phyloP scores from a whole-genome alignment of 306 rosid species.

The Inga leiocalycina region DNA sequence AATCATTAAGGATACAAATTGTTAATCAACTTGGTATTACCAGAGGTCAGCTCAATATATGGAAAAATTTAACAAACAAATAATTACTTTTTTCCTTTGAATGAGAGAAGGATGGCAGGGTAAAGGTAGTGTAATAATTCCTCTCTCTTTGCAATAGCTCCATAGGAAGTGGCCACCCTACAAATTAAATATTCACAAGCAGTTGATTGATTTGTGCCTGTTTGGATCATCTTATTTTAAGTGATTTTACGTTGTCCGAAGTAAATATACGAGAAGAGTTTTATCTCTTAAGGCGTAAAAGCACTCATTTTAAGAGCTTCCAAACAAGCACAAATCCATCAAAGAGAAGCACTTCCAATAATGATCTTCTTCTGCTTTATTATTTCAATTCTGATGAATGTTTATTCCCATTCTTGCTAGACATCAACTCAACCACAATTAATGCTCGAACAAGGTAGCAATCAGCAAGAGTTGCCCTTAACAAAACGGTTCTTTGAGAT shows the following conservation, averaged over 20 bases:
- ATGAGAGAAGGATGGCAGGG: neutral
- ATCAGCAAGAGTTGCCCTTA: neutral
- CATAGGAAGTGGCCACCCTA: neutral
- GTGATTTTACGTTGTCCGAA: too few relatives aligned
- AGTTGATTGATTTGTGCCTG: neutral
- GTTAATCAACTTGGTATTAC: slow-evolving; percentile 13
- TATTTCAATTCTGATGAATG: neutral
- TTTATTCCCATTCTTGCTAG: neutral
- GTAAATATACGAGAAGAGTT: too few relatives aligned
- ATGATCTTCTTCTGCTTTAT: neutral
- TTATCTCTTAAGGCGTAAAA: too few relatives aligned
- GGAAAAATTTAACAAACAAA: neutral
- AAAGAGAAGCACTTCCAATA: neutral
- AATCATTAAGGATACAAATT: neutral
- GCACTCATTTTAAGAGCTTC: too few relatives aligned
- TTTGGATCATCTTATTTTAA: too few relatives aligned
- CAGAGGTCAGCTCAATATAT: slow-evolving; percentile 8
- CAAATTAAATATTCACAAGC: neutral
- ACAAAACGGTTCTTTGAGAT: neutral
- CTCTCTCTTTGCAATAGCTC: neutral
- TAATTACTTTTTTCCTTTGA: neutral
- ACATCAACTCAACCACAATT: neutral
- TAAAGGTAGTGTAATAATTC: neutral
- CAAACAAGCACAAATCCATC: neutral
- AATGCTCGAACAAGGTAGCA: neutral